Evolutionary conservation across 2,329 filamentous ascomycete species (phyloP).

Genomic region (Chaetomium sp.): DNA sequence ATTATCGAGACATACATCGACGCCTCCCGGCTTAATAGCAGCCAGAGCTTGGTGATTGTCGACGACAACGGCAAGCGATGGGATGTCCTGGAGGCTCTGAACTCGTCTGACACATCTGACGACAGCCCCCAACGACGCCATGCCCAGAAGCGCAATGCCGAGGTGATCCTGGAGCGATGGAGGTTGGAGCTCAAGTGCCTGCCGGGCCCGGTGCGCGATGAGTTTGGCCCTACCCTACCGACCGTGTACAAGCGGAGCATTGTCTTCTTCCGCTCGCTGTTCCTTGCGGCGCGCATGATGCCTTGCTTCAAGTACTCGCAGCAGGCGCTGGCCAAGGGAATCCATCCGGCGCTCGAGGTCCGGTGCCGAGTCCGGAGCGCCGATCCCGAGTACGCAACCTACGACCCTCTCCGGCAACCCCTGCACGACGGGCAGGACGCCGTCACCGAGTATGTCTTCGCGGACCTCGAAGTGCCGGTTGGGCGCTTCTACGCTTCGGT

Average conservation of each 20-base stretch:
- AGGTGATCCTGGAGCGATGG: slow-evolving; percentile 89
- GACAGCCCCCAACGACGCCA: slow-evolving; percentile 31
- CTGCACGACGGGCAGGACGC: slow-evolving; percentile 60
- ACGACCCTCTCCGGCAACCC: slow-evolving; percentile 65
- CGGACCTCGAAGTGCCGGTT: slow-evolving; percentile 77
- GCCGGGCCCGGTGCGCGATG: slow-evolving; percentile 41
- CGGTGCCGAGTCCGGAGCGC: slow-evolving; percentile 72
- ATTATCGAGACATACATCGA: slow-evolving; percentile 89
- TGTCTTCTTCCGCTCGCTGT: slow-evolving; percentile 85
- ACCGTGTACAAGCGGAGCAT: slow-evolving; percentile 97
- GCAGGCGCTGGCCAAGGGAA: slow-evolving; percentile 64
- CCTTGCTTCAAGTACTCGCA: slow-evolving; percentile 80
- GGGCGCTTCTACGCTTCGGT: slow-evolving; percentile 78
- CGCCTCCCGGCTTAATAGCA: slow-evolving; percentile 68
- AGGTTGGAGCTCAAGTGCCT: slow-evolving; percentile 69
- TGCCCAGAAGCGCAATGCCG: slow-evolving; percentile 47
- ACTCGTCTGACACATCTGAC: slow-evolving; percentile 51
- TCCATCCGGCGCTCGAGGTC: slow-evolving; percentile 61
- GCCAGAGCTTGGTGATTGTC: slow-evolving; percentile 78
- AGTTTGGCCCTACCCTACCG: slow-evolving; percentile 61
- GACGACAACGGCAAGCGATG: slow-evolving; percentile 88
- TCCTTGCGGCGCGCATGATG: slow-evolving; percentile 71
- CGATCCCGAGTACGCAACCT: slow-evolving; percentile 45
- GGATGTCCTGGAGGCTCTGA: slow-evolving; percentile 82
- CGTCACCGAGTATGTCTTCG: slow-evolving; percentile 72